phyloP scores from a whole-genome alignment of 2,329 filamentous ascomycete genomes.

The Pyricularia pennisetigena region DNA sequence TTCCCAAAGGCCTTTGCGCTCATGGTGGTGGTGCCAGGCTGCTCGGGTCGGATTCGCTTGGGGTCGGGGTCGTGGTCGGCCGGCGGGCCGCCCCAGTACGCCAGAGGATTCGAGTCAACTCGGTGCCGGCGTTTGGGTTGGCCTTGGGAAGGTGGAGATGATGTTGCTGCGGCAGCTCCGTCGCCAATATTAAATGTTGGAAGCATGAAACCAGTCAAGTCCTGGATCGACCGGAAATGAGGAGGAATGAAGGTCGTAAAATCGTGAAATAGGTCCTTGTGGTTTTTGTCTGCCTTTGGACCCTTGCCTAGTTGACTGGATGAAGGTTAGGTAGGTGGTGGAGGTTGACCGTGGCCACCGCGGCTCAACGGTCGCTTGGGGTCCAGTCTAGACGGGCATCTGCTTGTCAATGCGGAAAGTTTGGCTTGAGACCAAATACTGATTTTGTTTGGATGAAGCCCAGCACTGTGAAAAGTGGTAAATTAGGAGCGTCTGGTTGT shows the following conservation, averaged over 20 bases:
- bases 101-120: slow-evolving; percentile 17
- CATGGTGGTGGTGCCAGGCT: slow-evolving; percentile 12
- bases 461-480: background rate
- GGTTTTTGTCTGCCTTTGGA: background rate
- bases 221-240: background rate
- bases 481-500: background rate
- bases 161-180: slow-evolving; percentile 1
- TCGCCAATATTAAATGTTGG: background rate
- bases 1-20: slow-evolving; percentile 24
- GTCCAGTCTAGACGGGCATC: background rate
- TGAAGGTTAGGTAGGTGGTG: background rate
- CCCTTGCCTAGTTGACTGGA: background rate
- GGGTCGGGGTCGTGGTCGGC: slow-evolving; percentile 12
- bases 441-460: background rate
- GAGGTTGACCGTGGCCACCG: background rate
- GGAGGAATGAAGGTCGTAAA: background rate
- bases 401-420: background rate
- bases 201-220: background rate
- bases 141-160: background rate
- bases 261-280: background rate
- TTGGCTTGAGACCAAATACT: background rate
- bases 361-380: background rate
- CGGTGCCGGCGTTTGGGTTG: slow-evolving; percentile 14
- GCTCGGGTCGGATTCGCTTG: slow-evolving; percentile 18
- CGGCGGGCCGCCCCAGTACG: slow-evolving; percentile 6